Percentiles rank a stretch among this genome's conserved stretches.
Evolutionary conservation across 2,329 filamentous ascomycete genomes (phyloP).

Genomic region (Ascosphaera aggregata): DNA sequence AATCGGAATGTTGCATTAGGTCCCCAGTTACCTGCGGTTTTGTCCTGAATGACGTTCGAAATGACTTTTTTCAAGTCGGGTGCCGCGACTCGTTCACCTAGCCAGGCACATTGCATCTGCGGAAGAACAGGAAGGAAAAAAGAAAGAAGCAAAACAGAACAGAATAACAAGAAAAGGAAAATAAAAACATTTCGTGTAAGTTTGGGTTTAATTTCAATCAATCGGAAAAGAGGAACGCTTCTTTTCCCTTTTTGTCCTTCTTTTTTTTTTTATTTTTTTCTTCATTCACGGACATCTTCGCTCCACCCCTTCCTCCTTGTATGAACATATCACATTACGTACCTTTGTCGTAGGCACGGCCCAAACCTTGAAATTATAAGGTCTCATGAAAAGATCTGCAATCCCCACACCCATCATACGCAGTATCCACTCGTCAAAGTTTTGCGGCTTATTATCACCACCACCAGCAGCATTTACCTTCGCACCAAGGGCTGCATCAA

Average conservation of each 20-base stretch:
- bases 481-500: conserved; percentile 80
- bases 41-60: conserved; percentile 86
- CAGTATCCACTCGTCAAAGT: conserved; percentile 97
- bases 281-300: too few species aligned
- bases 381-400: conserved; percentile 92
- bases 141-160: conserved; percentile 3
- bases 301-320: background rate
- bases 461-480: conserved; percentile 44
- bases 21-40: conserved; percentile 92
- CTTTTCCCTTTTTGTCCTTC: too few species aligned
- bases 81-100: conserved; percentile 93
- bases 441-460: conserved; percentile 75
- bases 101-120: conserved; percentile 97
- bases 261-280: too few species aligned
- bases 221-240: too few species aligned
- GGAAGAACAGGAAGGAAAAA: background rate
- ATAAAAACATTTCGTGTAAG: too few species aligned
- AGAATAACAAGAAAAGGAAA: background rate
- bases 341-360: conserved; percentile 94
- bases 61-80: conserved; percentile 87
- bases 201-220: too few species aligned
- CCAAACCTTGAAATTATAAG: conserved; percentile 99
- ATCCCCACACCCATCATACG: conserved; percentile 76
- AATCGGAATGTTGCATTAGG: conserved; percentile 98
- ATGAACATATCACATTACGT: conserved; percentile 12